phyloP scores from a whole-genome alignment of 2,329 filamentous ascomycete species.

The Endothia cerciana region DNA sequence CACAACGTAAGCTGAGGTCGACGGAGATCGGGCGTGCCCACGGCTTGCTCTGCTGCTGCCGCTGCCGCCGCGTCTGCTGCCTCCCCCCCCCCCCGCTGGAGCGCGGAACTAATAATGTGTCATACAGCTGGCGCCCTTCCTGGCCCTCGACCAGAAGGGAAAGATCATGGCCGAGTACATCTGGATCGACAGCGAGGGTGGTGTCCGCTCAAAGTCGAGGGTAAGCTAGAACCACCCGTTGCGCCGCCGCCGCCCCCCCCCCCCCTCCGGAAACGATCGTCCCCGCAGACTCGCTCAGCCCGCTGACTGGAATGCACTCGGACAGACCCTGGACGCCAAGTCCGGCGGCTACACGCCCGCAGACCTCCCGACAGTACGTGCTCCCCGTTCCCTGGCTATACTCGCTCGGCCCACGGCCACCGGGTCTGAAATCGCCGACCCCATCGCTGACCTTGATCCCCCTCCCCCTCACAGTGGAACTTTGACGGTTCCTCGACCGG shows the following conservation, averaged over 20 bases:
- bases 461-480: constrained; percentile 22
- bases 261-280: constrained; percentile 8
- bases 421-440: too few relatives aligned
- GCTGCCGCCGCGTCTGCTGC: neutral
- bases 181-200: constrained; percentile 87
- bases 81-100: neutral
- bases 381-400: neutral
- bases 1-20: constrained; percentile 7
- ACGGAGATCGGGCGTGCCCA: neutral
- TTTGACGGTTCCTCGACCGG: constrained; percentile 78
- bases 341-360: constrained; percentile 50
- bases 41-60: neutral
- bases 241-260: constrained; percentile 31
- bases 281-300: neutral
- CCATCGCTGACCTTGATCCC: neutral
- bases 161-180: constrained; percentile 92
- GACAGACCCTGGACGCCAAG: constrained; percentile 55
- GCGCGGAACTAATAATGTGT: constrained; percentile 28
- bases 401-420: too few relatives aligned
- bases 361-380: constrained; percentile 48
- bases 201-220: constrained; percentile 92
- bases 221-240: constrained; percentile 65
- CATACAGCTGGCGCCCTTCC: constrained; percentile 84
- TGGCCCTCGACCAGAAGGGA: constrained; percentile 87
- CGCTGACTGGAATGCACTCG: constrained; percentile 18